Evolutionary conservation across 352 stramenopile species (phyloP), one percentile per base, ranked within the genome.

Genomic region (Phytophthora hibernalis): DNA sequence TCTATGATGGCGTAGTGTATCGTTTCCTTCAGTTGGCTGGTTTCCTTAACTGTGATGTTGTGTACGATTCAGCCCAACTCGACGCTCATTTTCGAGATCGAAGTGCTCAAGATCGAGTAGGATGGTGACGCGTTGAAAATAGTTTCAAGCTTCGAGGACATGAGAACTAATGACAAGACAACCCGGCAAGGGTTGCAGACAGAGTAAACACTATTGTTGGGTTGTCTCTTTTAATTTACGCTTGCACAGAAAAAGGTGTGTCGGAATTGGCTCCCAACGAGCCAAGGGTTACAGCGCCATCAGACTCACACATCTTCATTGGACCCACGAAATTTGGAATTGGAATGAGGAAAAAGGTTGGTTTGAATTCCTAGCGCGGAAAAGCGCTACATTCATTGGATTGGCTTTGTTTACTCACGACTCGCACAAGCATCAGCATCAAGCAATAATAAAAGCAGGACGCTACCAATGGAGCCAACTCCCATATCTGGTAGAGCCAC

Each of bases 31-130:
- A 28, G 20, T 31, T n/a, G 20, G 26, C 33, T 71, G 51, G 26
- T 62, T 53, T 78, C 71, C 77, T 85, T 86, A 76, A 83, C 69
- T 35, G 37, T 72, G 28, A 44, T 31, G 43, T 62, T 16, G 20
- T 67, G 61, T 72, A 92, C 81, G 13, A 98, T 99, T 77, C 87
- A 95, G 83, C 95, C 93, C 22, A 91, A 98, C 74, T 97, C 89
- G 28, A 83, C 81, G 60, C 74, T 98, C 9, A 76, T 96, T 53
- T 98, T 98, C 73, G 92, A 98, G 64, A 97, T 98, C 67, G 89
- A 98, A 67, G 84, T 98, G 61, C 81, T 95, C 65, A 87, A 92
- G 72, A 85, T 90, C 61, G 64, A 77, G 53, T 91, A 86, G 38
- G n/a, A 45, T 21, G 10, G 5, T 79, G 50, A 42, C 15, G 10